Conservation (phyloP, 306 rosid species). For the Comarum palustre region DNA sequence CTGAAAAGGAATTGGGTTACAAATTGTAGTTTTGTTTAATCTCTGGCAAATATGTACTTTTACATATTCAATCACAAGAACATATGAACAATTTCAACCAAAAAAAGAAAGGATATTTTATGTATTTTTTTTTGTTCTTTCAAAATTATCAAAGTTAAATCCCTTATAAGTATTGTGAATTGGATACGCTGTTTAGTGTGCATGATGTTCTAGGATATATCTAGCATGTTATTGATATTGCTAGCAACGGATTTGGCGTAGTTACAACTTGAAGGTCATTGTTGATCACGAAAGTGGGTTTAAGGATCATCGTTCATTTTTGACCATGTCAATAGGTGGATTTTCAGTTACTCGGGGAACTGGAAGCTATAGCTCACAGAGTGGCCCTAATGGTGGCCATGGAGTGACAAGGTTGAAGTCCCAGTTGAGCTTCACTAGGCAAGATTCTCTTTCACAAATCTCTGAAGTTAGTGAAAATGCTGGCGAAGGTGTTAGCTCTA, state of each 20-base stretch:
- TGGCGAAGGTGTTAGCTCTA: constrained; percentile 40
- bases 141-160: background rate
- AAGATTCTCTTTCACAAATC: constrained; percentile 70
- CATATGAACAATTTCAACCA: background rate
- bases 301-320: background rate
- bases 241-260: background rate
- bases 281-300: background rate
- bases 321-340: constrained; percentile 38
- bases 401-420: constrained; percentile 59
- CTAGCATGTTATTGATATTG: background rate
- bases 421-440: constrained; percentile 78
- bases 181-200: too few relatives aligned
- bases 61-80: background rate
- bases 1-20: background rate
- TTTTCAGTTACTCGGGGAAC: constrained; percentile 71
- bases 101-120: background rate
- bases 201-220: background rate
- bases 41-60: background rate
- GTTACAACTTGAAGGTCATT: background rate
- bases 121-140: background rate
- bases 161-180: background rate
- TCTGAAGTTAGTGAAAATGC: constrained; percentile 48
- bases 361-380: constrained; percentile 53
- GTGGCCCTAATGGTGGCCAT: constrained; percentile 36
- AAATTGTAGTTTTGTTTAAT: background rate